Conservation (phyloP, 345 rosid species). For the Geranium rotundifolium region DNA sequence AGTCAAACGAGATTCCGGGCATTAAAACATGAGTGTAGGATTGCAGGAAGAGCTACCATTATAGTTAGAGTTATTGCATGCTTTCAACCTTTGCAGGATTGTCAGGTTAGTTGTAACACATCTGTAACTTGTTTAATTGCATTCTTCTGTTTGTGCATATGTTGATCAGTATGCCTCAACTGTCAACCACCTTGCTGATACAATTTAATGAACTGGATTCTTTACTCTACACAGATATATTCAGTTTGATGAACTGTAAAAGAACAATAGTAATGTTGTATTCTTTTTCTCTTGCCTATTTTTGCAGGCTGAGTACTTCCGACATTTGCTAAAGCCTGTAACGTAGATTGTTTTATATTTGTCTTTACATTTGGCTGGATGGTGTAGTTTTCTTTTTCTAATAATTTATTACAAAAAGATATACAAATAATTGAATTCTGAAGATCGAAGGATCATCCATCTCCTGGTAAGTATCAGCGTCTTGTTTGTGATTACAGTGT, state of each 20-base stretch:
- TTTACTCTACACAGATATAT: too few relatives aligned
- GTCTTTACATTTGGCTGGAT: slow-evolving; percentile 34
- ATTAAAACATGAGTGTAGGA: slow-evolving; percentile 75
- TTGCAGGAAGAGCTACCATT: slow-evolving; percentile 68
- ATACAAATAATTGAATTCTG: slow-evolving; percentile 20
- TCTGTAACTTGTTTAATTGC: background rate
- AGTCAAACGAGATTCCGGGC: slow-evolving; percentile 91
- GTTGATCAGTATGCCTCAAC: background rate
- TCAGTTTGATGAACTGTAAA: too few relatives aligned
- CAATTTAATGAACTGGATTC: too few relatives aligned
- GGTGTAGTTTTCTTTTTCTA: slow-evolving; percentile 24
- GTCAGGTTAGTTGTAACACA: slow-evolving; percentile 59
- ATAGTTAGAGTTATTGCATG: slow-evolving; percentile 92
- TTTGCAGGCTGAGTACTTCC: slow-evolving; percentile 92
- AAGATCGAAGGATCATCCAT: slow-evolving; percentile 19
- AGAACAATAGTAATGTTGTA: too few relatives aligned
- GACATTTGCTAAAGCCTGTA: slow-evolving; percentile 94
- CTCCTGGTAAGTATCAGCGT: slow-evolving; percentile 27
- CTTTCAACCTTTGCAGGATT: slow-evolving; percentile 91
- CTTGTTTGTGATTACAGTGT: background rate
- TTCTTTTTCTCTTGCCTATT: background rate
- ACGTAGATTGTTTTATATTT: slow-evolving; percentile 51
- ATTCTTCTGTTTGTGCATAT: background rate
- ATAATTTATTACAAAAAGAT: slow-evolving; percentile 20
- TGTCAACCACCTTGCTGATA: background rate